Evolutionary conservation across 2,329 filamentous ascomycete species (phyloP), one percentile per base, ranked within the genome.

Genomic region (Fusarium fujikuroi): DNA sequence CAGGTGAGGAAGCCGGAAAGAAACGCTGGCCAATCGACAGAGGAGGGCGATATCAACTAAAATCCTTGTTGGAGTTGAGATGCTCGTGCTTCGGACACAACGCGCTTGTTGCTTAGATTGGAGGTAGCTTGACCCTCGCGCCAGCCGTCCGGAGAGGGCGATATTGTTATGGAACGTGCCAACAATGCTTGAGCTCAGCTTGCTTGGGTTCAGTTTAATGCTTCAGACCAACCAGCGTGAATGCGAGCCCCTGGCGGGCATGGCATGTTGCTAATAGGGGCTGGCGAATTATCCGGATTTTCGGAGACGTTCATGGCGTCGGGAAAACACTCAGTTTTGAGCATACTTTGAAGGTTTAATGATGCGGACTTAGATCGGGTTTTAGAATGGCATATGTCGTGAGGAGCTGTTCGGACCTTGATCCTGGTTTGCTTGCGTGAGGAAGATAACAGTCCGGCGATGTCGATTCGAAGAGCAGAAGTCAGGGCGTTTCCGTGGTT

Each of bases 111-210:
- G 58, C 58, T 75, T 75, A 60, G 44, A 65, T 72, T 62, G 53
- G 44, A 58, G 54, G 60, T 49, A 74, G 50, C 61, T 63, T 67
- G 72, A 60, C 67, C 68, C 67, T 71, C 68, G 73, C 71, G 65
- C 74, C 68, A 65, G 59, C 54, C 30, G 19, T 50, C 54, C 75
- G 74, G 75, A 66, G 75, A 77, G 60, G 61, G 74, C 70, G 70
- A 75, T 73, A 60, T 68, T 76, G 72, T 65, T 53, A 77, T 70
- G 75, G 75, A 49, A 74, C 74, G 67, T 76, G 72, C 70, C 58
- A 69, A 63, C 59, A 63, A 63, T 66, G 60, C 61, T 63, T 50
- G 57, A 68, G 37, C 37, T 60, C 56, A 64, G 50, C 39, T 53
- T 46, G 36, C n/a, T 47, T 47, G 42, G 54, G 42, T 66, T 60